Evolutionary conservation across 2,329 filamentous ascomycete species (phyloP).

Genomic region (Alternaria triticimaculans): DNA sequence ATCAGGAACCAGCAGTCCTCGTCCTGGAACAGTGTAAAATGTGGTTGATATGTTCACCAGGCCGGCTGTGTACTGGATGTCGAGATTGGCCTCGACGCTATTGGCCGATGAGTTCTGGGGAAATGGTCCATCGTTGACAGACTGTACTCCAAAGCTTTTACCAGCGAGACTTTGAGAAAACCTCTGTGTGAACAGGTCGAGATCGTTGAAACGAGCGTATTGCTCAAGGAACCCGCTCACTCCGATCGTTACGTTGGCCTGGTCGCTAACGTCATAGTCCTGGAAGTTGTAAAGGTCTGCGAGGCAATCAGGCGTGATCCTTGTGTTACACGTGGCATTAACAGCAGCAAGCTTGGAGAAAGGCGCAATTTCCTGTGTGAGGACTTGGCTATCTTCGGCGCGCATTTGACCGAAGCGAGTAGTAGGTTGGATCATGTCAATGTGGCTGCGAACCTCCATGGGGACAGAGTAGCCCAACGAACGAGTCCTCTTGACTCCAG

Average conservation of each 20-base stretch:
- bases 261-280: constrained; percentile 50
- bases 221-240: constrained; percentile 58
- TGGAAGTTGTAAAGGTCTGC: constrained; percentile 55
- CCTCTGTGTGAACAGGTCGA: constrained; percentile 49
- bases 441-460: constrained; percentile 58
- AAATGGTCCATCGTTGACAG: constrained; percentile 50
- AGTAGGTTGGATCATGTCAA: constrained; percentile 71
- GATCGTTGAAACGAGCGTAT: constrained; percentile 57
- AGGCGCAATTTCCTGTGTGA: constrained; percentile 34
- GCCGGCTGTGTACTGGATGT: constrained; percentile 58
- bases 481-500: constrained; percentile 57
- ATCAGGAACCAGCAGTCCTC: constrained; percentile 55
- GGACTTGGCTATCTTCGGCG: constrained; percentile 50
- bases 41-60: constrained; percentile 52
- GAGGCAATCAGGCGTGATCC: constrained; percentile 57
- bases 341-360: constrained; percentile 29
- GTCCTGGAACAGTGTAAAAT: constrained; percentile 58
- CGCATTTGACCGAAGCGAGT: constrained; percentile 65
- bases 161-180: constrained; percentile 51
- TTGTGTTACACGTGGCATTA: constrained; percentile 50
- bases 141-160: constrained; percentile 54
- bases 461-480: constrained; percentile 69
- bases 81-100: constrained; percentile 59
- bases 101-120: constrained; percentile 46
- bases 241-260: constrained; percentile 48